Base-by-base conservation (phyloP, 169 alveolate genomes). In the Haemoproteus tartakovskyi region DNA sequence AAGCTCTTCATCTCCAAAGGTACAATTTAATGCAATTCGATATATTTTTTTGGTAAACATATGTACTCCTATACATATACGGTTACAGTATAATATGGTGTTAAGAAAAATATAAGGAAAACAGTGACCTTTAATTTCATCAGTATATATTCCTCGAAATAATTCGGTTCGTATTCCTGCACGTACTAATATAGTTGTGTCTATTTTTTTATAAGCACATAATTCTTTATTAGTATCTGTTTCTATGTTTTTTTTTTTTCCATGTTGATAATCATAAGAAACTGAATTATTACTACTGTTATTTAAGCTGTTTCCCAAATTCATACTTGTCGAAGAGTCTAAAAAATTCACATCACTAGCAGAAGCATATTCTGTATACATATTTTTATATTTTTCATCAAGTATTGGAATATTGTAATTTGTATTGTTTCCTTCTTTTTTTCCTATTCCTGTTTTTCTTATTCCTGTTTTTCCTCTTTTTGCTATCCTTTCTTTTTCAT, bases 91-190 rank as follows among this genome's bases (percentile, higher is more conserved):
- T 9, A 74, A 74, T 21, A 74, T 74, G 2, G 78, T 74, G 46
- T 74, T 74, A 16, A 74, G 19, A 60, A 74, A 74, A 3, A 74
- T 60, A 26, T 74, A 74, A 0, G 84, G 84, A 27, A 57, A 74
- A 16, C 78, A 74, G 18, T 19, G 59, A 5, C 84, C 84, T 22
- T 74, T 74, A 22, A 74, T 74, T 22, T 74, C 84, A 8, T 74
- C 26, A 0, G 84, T 74, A 38, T 74, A 74, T 24, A 74, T 9
- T 5, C 84, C 84, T 12, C 84, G 45, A 36, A 74, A 74, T 24
- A 26, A 74, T 2, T 43, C 4, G 1, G 84, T 74, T 3, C 59
- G 36, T 5, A 18, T 6, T 3, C 84, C 84, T 50, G 54, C 78
- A 33, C 41, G 47, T 14, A 74, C 47, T 8, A 74, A 9, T 24